Conservation (phyloP, 2,329 filamentous ascomycete species). For the Didymella segeticola region DNA sequence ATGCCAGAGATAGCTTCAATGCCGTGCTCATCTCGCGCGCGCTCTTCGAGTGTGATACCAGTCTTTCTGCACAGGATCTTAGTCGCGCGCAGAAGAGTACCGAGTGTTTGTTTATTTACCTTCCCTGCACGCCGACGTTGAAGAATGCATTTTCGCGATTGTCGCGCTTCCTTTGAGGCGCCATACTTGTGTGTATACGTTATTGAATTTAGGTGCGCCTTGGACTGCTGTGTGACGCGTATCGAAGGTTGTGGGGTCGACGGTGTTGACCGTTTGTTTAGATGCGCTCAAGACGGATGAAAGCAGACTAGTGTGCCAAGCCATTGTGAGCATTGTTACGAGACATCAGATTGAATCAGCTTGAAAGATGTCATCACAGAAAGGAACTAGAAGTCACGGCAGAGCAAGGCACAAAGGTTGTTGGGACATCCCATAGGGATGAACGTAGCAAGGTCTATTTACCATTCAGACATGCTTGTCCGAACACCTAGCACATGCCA, state of each 20-base stretch:
- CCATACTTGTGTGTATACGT: slow-evolving; percentile 30
- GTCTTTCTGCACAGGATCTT: slow-evolving; percentile 73
- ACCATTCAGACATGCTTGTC: slow-evolving; percentile 21
- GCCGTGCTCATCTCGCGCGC: slow-evolving; percentile 86
- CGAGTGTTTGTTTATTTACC: slow-evolving; percentile 32
- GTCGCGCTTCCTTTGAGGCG: slow-evolving; percentile 46
- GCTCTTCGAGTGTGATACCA: slow-evolving; percentile 80
- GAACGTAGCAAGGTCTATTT: slow-evolving; percentile 30
- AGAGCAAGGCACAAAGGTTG: background rate
- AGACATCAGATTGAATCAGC: too few species aligned
- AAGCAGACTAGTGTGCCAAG: slow-evolving; percentile 10
- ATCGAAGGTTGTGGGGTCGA: slow-evolving; percentile 21
- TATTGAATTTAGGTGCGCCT: background rate
- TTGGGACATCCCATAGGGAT: slow-evolving; percentile 29
- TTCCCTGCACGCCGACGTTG: slow-evolving; percentile 49
- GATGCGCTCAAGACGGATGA: slow-evolving; percentile 18
- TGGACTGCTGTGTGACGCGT: slow-evolving; percentile 23
- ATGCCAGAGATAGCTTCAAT: slow-evolving; percentile 86
- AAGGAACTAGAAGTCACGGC: background rate
- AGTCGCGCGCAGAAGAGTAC: slow-evolving; percentile 15
- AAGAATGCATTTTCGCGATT: slow-evolving; percentile 51
- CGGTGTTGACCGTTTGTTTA: slow-evolving; percentile 31
- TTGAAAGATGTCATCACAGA: background rate
- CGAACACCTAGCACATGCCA: slow-evolving; percentile 10
- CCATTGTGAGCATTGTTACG: background rate